A percentile compares a stretch with the other conserved stretches of the same genome.
Evolutionary conservation across 106 monocot species (phyloP).

Genomic region (Triglochin maritima): DNA sequence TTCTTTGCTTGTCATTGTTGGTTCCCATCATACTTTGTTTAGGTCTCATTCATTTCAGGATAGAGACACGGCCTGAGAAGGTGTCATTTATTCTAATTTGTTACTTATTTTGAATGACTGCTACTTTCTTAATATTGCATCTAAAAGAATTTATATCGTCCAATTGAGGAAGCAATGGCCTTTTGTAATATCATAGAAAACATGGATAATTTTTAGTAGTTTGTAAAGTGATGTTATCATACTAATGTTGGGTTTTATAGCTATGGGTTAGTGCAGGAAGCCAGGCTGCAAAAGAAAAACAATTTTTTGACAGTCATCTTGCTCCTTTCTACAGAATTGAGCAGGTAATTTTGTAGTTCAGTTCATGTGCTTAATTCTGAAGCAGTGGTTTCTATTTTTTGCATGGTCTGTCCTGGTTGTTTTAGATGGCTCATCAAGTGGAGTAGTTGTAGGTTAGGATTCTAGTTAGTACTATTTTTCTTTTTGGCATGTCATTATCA

Average conservation of each 20-base stretch:
- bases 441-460: too few relatives aligned
- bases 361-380: background rate
- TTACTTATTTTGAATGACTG: background rate
- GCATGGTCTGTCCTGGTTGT: too few relatives aligned
- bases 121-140: background rate
- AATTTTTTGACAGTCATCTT: constrained; percentile 82
- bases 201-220: constrained; percentile 25
- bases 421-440: too few relatives aligned
- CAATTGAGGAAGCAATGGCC: background rate
- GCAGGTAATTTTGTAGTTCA: constrained; percentile 34
- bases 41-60: constrained; percentile 64
- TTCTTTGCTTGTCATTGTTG: constrained; percentile 56
- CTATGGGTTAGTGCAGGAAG: constrained; percentile 91
- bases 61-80: constrained; percentile 93
- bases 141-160: background rate
- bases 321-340: constrained; percentile 98
- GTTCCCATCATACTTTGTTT: constrained; percentile 70
- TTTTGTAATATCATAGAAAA: background rate
- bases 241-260: constrained; percentile 26
- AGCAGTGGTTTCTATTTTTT: too few relatives aligned
- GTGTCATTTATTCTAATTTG: constrained; percentile 16
- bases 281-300: constrained; percentile 67
- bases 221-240: background rate
- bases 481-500: background rate
- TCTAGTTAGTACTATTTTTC: background rate